Percentiles rank a stretch among this genome's conserved stretches.
Conservation (phyloP, 495 filamentous ascomycete genomes). For the Aspergillus homomorphus region DNA sequence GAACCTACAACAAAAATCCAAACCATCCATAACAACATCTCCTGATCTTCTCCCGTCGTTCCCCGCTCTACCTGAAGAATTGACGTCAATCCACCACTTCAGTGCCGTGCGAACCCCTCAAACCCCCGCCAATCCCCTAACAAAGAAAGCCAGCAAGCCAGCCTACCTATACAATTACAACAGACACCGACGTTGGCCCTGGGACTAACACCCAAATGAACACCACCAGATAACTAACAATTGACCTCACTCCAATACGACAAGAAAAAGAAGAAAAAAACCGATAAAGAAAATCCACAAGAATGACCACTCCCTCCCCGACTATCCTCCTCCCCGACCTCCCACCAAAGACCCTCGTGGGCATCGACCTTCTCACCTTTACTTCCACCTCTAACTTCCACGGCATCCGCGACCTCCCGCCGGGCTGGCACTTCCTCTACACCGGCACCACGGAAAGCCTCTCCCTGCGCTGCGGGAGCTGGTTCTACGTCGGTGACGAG, state of each 20-base stretch:
- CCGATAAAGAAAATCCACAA: conserved; percentile 23
- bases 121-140: too few relatives aligned
- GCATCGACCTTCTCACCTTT: conserved; percentile 54
- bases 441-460: conserved; percentile 53
- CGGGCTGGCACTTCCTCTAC: conserved; percentile 62
- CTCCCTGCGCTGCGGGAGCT: conserved; percentile 58
- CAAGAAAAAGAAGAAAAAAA: neutral
- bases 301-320: conserved; percentile 33
- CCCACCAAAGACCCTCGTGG: conserved; percentile 49
- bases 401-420: conserved; percentile 56
- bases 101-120: neutral
- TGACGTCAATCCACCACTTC: neutral
- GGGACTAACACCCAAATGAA: too few relatives aligned
- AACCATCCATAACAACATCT: too few relatives aligned
- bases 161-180: too few relatives aligned
- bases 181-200: too few relatives aligned
- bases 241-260: neutral
- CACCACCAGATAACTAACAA: too few relatives aligned
- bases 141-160: too few relatives aligned
- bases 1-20: too few relatives aligned
- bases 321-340: conserved; percentile 48
- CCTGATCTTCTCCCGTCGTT: too few relatives aligned
- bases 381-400: conserved; percentile 54
- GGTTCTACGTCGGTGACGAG: conserved; percentile 53
- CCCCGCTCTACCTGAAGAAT: neutral